Percentiles rank a stretch among this genome's conserved stretches.
Conservation (phyloP, 2,329 filamentous ascomycete species). For the Colletotrichum chrysophilum region DNA sequence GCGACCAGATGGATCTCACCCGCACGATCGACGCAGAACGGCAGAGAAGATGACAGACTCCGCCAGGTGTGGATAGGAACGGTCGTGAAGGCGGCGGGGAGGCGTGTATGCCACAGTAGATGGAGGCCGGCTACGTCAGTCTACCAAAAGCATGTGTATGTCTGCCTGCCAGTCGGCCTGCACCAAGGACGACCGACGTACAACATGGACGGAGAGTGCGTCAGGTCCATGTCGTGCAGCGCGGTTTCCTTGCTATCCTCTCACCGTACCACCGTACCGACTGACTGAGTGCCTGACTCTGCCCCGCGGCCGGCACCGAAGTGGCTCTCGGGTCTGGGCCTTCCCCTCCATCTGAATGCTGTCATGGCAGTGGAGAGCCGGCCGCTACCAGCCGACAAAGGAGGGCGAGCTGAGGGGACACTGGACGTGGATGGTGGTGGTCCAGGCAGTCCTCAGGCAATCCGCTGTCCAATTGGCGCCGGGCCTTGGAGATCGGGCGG, state of each 20-base stretch:
- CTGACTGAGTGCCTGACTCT: neutral
- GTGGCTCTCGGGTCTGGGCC: neutral
- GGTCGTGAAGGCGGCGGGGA: neutral
- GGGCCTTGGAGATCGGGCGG: conserved; percentile 3
- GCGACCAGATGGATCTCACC: neutral
- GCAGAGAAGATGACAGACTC: neutral
- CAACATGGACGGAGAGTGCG: neutral
- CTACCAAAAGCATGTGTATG: neutral
- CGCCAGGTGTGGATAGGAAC: neutral
- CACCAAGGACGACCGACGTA: neutral
- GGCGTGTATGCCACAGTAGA: neutral
- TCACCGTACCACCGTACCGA: neutral
- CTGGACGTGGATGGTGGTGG: neutral
- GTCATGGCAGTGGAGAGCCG: neutral
- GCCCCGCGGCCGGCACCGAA: conserved; percentile 5
- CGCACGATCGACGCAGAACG: neutral
- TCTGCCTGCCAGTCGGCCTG: conserved; percentile 13
- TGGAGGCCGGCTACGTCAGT: conserved; percentile 15
- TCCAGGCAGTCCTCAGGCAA: neutral
- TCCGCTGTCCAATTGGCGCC: neutral
- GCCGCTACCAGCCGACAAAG: conserved; percentile 7
- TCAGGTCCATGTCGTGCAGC: conserved; percentile 17
- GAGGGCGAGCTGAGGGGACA: neutral
- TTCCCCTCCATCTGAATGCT: conserved; percentile 1
- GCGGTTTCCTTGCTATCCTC: conserved; percentile 2